Base-by-base conservation (phyloP, 2,329 filamentous ascomycete species). In the Domatiomyces globalis region DNA sequence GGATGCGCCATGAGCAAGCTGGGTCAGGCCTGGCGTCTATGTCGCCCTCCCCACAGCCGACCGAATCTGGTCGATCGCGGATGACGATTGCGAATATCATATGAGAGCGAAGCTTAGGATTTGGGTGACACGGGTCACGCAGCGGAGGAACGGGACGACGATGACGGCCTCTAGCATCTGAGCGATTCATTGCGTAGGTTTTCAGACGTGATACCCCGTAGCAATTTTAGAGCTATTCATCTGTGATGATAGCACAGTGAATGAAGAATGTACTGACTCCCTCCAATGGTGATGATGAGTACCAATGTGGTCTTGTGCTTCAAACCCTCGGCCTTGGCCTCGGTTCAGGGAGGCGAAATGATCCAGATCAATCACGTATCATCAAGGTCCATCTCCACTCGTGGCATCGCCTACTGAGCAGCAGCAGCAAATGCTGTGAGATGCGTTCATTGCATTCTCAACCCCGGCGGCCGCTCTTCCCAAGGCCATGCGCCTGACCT, bases 31-130 rank as follows among this genome's bases (percentile, higher is more conserved):
- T 59, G 18, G 48, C 56, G 9, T 53, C 58, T 9, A 53, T 58
- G 46, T 47, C 45, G 25, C 45, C 45, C 17, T 47, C 45, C 3
- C 45, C 45, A 25, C 17, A 54, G 43, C 46, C 47, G 46, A 19
- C 19, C 54, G 39, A 51, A 60, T 63, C 45, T 64, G 67, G 58
- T 67, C 67, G 51, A 66, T 52, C 57, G 39, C 53, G 69, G 46
- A 72, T 72, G 70, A 71, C 67, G 19, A 71, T 72, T 53, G 69
- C 70, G 12, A 72, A 66, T 56, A 71, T 72, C 53, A 71, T 71
- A 20, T 58, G 45, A 47, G 27, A 39, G 12, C 12, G 33, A 39
- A 39, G 12, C 33, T 15, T 39, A 15, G 33, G 33, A 39, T 39
- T 39, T 39, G 33, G 8, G 10, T 39, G 33, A 15, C 33, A 39